Conservation (phyloP, 768 basidiomycete genomes). For the Termitomyces sp. region DNA sequence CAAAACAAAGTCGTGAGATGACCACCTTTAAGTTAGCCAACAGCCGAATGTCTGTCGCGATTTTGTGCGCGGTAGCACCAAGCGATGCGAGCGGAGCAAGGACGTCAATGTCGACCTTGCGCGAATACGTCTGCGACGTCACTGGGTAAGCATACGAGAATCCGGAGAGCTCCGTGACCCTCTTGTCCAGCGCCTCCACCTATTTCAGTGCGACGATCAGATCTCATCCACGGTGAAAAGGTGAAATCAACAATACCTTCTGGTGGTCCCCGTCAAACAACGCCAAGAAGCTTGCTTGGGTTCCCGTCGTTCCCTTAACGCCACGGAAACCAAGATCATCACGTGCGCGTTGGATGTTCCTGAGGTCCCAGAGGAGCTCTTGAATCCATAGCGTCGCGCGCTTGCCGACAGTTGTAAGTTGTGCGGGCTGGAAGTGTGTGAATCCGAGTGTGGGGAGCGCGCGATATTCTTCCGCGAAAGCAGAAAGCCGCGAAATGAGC, state of each 20-base stretch:
- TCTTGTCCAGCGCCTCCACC: constrained; percentile 85
- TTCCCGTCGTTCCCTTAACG: constrained; percentile 99
- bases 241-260: constrained; percentile 46
- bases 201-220: constrained; percentile 16
- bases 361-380: constrained; percentile 95
- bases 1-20: neutral
- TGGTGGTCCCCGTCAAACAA: constrained; percentile 94
- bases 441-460: constrained; percentile 93
- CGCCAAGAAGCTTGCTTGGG: constrained; percentile 92
- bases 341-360: constrained; percentile 84
- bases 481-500: constrained; percentile 82
- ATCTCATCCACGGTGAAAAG: neutral
- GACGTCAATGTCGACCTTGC: constrained; percentile 95
- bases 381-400: constrained; percentile 96
- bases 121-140: constrained; percentile 96
- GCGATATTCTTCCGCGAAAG: constrained; percentile 80
- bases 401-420: constrained; percentile 97
- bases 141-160: constrained; percentile 96
- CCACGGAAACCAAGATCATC: constrained; percentile 96
- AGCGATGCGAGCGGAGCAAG: constrained; percentile 84
- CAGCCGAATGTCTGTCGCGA: constrained; percentile 91
- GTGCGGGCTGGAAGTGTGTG: constrained; percentile 98
- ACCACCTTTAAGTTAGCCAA: constrained; percentile 86
- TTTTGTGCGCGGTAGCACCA: constrained; percentile 96
- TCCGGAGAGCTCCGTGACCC: constrained; percentile 87